Percentiles rank a stretch among this genome's conserved stretches.
Evolutionary conservation across 2,329 filamentous ascomycete species (phyloP).

Genomic region (Claviceps citrina): DNA sequence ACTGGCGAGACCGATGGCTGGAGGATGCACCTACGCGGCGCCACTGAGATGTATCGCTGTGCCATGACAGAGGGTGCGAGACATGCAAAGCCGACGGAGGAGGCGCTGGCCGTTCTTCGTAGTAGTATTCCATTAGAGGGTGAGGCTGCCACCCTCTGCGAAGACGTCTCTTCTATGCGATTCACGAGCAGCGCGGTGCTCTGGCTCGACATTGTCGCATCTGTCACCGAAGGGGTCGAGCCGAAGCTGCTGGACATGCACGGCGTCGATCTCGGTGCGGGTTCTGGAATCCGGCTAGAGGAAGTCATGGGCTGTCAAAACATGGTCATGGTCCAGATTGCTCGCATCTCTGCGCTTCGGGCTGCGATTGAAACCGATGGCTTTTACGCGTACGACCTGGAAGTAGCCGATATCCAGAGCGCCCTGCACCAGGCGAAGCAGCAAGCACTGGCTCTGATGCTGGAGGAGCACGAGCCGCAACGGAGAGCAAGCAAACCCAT

Average conservation of each 20-base stretch:
- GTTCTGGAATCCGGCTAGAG: slow-evolving; percentile 9
- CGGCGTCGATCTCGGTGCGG: slow-evolving; percentile 5
- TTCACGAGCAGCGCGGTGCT: slow-evolving; percentile 10
- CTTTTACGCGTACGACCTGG: background rate
- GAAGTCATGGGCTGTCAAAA: slow-evolving; percentile 12
- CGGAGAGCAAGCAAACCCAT: background rate
- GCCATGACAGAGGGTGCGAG: background rate
- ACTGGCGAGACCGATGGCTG: background rate
- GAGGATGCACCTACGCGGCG: background rate
- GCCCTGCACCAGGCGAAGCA: background rate
- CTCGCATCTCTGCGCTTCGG: slow-evolving; percentile 6
- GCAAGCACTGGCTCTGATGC: background rate
- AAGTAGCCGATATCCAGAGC: background rate
- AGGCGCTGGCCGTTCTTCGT: background rate
- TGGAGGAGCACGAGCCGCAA: background rate
- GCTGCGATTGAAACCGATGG: background rate
- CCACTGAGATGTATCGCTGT: background rate
- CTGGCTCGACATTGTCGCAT: slow-evolving; percentile 11
- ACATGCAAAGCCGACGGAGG: background rate
- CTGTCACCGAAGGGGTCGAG: slow-evolving; percentile 5
- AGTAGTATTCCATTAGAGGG: slow-evolving; percentile 9
- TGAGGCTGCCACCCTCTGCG: slow-evolving; percentile 11
- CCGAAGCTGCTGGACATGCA: slow-evolving; percentile 6
- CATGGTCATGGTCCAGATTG: slow-evolving; percentile 9
- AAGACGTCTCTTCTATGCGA: slow-evolving; percentile 5